Percentiles rank a stretch among this genome's conserved stretches.
phyloP scores from a whole-genome alignment of 164 flowering plant genomes.

The Piper longum region DNA sequence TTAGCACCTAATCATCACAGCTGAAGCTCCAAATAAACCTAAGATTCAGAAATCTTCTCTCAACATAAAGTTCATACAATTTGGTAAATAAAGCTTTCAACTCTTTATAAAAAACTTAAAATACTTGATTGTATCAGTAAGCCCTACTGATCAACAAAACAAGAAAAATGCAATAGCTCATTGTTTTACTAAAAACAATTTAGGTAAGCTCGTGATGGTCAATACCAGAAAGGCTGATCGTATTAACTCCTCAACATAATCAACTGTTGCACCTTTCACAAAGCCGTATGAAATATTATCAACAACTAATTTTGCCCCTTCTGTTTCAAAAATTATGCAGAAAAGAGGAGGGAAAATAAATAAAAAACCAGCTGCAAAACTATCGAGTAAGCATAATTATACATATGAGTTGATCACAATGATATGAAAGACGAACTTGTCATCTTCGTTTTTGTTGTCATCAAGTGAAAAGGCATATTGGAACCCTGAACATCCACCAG shows the following conservation, averaged over 20 bases:
- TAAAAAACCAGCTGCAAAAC: background rate
- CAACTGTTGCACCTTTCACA: conserved; percentile 93
- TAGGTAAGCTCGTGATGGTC: background rate
- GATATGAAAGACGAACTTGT: conserved; percentile 34
- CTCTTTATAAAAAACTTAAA: background rate
- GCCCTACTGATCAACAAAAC: background rate
- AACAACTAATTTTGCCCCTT: conserved; percentile 82
- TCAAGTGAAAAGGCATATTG: conserved; percentile 76
- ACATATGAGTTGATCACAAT: background rate
- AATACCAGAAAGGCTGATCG: conserved; percentile 54
- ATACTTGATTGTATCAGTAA: background rate
- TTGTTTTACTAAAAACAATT: too few relatives aligned
- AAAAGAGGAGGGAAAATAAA: background rate
- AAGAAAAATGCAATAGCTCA: background rate
- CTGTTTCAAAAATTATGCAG: conserved; percentile 66
- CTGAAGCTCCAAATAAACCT: background rate
- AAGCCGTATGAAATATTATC: conserved; percentile 80
- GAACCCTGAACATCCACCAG: conserved; percentile 98
- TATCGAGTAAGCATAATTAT: too few relatives aligned
- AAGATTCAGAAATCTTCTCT: too few relatives aligned
- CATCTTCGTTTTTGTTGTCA: conserved; percentile 51
- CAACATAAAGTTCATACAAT: background rate
- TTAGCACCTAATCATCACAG: background rate
- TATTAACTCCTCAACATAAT: conserved; percentile 81
- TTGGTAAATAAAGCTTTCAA: background rate